A percentile compares a stretch with the other conserved stretches of the same genome.
Evolutionary conservation across 108 stramenopile genomes (phyloP).

Genomic region (Epithemia pelagica): DNA sequence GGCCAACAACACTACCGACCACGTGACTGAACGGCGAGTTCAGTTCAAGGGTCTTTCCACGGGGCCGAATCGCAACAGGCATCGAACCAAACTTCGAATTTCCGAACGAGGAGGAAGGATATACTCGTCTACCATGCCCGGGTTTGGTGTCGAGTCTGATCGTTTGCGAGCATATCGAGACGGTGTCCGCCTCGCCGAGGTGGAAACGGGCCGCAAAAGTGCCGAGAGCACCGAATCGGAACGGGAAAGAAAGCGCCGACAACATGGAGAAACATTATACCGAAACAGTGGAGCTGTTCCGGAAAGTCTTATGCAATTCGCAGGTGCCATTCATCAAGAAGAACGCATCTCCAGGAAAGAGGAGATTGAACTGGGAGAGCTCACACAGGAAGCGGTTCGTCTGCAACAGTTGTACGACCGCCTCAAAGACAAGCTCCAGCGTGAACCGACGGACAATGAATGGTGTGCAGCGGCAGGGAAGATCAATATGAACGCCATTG

Average conservation of each 20-base stretch:
- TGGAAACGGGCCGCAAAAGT: constrained; percentile 10
- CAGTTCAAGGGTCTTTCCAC: constrained; percentile 2
- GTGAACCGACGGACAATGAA: constrained; percentile 81
- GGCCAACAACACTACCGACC: too few relatives aligned
- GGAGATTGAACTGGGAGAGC: constrained; percentile 67
- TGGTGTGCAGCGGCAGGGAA: constrained; percentile 84
- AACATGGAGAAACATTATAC: constrained; percentile 37
- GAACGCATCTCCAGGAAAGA: constrained; percentile 63
- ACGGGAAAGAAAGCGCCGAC: not conserved
- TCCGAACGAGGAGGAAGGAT: not conserved
- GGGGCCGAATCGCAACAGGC: not conserved
- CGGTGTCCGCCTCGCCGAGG: constrained; percentile 26
- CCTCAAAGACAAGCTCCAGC: constrained; percentile 36
- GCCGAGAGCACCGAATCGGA: not conserved
- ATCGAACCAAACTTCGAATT: not conserved
- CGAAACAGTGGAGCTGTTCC: constrained; percentile 54
- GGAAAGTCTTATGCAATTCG: constrained; percentile 63
- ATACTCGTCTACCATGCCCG: constrained; percentile 75
- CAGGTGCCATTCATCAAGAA: constrained; percentile 57
- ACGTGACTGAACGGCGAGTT: too few relatives aligned
- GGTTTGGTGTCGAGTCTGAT: constrained; percentile 35
- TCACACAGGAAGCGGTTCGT: constrained; percentile 73
- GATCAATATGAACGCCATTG: constrained; percentile 60
- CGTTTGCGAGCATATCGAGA: constrained; percentile 17
- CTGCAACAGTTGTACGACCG: constrained; percentile 49